Conservation (phyloP, 1,139 yeast genomes). For the Wickerhamomyces sp. region DNA sequence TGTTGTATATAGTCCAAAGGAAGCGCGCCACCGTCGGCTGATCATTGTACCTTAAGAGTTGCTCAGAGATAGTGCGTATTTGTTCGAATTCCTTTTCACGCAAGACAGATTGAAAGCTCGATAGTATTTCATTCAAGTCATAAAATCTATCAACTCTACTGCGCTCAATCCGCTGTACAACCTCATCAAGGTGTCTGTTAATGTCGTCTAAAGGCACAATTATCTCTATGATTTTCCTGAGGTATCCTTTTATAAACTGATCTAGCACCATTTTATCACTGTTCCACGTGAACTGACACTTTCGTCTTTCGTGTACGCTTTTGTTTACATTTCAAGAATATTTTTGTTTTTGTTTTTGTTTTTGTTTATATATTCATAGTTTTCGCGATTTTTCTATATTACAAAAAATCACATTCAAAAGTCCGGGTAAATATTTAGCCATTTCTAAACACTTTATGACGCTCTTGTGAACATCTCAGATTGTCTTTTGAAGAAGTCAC, state of each 20-base stretch:
- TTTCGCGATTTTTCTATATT: too few species aligned
- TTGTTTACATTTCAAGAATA: neutral
- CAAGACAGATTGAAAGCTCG: conserved; percentile 17
- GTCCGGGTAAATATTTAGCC: neutral
- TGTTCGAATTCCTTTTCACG: conserved; percentile 24
- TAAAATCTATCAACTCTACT: conserved; percentile 2
- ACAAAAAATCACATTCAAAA: too few species aligned
- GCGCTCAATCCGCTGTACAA: conserved; percentile 10
- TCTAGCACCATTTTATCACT: neutral
- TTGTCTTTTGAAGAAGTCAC: conserved; percentile 38
- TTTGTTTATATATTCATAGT: neutral
- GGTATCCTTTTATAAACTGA: conserved; percentile 1
- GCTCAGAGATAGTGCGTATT: conserved; percentile 32
- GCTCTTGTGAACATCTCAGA: conserved; percentile 11
- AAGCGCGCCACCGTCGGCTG: conserved; percentile 36
- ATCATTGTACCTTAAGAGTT: conserved; percentile 29
- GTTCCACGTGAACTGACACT: too few species aligned
- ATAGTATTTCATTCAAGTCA: conserved; percentile 13
- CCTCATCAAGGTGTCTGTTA: conserved; percentile 28
- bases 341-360: conserved; percentile 1
- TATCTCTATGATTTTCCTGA: neutral
- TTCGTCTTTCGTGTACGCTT: neutral
- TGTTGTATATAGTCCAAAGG: conserved; percentile 32
- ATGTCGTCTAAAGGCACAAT: conserved; percentile 13
- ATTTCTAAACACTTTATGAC: neutral